Evolutionary conservation across 2,329 filamentous ascomycete species (phyloP), one percentile per base, ranked within the genome.

Genomic region (Basipetospora chlamydospora): DNA sequence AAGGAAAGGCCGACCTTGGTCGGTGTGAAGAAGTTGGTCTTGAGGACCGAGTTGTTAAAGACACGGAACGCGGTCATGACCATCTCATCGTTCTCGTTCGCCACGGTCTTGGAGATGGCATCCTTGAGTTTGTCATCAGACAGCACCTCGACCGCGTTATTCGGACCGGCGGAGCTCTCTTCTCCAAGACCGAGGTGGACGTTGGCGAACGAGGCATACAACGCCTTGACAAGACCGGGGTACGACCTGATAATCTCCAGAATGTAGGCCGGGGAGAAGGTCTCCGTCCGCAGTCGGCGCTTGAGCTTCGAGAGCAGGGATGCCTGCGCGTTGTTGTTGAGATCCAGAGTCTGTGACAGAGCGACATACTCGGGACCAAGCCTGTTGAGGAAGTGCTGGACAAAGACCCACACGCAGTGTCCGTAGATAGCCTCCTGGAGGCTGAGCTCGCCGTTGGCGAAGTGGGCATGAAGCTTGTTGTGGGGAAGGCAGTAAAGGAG

Each of bases 1-100:
- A 98, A 98, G 64, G 86, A 94, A 47, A 98, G 71, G 8, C 90
- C 90, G 26, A 98, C 88, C 70, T 98, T 98, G 44, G 90, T 98
- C 0, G 90, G 90, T 1, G 90, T 98, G 55, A 77, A 79, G 67
- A 92, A 95, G 66, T 98, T 98, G 48, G 90, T 98, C 73, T 96
- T 98, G 46, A 96, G 69, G 31, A 96, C 78, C 32, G 82, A 76
- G 40, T 74, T 77, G 66, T 98, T 98, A 75, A 98, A 98, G 43
- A 90, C 78, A 38, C 85, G 77, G 73, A 98, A 96, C 12, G 87
- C 85, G 28, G 77, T 85, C 85, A 98, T 92, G 47, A 98, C 90
- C 78, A 95, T 92, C 54, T 88, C 80, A 53, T 98, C 86, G 59
- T 98, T 87, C 62, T 98, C 88, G 51, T 93, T 96, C 41, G 69